Conservation (phyloP, 2,329 filamentous ascomycete genomes). For the Colletotrichum limetticola region DNA sequence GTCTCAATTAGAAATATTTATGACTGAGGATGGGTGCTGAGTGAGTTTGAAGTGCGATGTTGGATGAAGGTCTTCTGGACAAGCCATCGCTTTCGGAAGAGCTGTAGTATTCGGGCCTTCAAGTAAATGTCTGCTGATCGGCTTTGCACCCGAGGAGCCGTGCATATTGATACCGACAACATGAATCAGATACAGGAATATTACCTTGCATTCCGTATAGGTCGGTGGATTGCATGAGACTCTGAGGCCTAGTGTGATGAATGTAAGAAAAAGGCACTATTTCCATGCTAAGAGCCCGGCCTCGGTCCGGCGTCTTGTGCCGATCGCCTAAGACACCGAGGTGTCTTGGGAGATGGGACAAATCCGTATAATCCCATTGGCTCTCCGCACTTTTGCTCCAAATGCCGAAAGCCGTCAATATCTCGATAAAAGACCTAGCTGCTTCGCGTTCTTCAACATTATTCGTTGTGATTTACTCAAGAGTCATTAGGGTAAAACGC, state of each 20-base stretch:
- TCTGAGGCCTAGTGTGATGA: too few relatives aligned
- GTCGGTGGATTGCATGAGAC: not conserved
- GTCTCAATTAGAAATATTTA: not conserved
- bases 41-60: not conserved
- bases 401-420: not conserved
- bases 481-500: not conserved
- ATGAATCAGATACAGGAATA: not conserved
- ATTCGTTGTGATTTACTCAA: not conserved
- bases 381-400: not conserved
- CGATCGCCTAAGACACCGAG: slow-evolving; percentile 13
- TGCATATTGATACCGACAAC: not conserved
- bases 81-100: not conserved
- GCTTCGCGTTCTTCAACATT: not conserved
- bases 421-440: not conserved
- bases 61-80: not conserved
- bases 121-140: not conserved
- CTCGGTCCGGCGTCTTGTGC: not conserved
- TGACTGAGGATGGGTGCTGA: slow-evolving; percentile 4
- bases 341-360: slow-evolving; percentile 30
- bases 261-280: not conserved
- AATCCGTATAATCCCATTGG: not conserved
- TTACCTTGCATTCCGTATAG: not conserved
- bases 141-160: not conserved
- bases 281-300: not conserved
- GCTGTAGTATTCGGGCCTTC: not conserved